These are phyloP conservation scores for Arthroderma sp. DNA, from an alignment of 2,329 filamentous ascomycete species.

Conservation along the genomic window DNA sequence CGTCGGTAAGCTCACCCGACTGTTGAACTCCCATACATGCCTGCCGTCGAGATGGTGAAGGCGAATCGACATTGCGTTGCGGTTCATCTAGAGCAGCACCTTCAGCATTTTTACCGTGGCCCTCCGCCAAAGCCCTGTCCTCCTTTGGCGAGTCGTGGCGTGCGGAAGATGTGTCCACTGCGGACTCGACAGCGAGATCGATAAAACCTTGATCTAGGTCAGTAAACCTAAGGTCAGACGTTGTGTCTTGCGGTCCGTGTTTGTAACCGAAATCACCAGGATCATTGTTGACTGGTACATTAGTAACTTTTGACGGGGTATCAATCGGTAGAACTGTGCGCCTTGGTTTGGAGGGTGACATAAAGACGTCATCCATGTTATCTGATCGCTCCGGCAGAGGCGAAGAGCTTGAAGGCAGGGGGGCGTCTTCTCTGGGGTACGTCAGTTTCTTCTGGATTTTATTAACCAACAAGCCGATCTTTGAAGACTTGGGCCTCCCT, in stretches of 20 bases:
- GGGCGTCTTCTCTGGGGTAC: constrained; percentile 18
- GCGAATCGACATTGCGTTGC: too few species aligned
- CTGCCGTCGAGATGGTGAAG: too few species aligned
- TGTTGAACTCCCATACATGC: too few species aligned
- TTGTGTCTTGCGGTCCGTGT: too few species aligned
- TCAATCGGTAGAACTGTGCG: constrained; percentile 6
- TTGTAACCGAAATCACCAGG: constrained; percentile 1
- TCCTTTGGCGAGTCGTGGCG: too few species aligned
- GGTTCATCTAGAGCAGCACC: too few species aligned
- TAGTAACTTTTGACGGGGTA: constrained; percentile 16
- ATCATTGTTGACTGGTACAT: not conserved
- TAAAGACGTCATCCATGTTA: constrained; percentile 15
- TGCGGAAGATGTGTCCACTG: too few species aligned
- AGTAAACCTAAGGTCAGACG: too few species aligned
- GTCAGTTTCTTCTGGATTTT: constrained; percentile 45
- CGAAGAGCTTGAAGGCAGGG: constrained; percentile 30
- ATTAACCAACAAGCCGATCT: constrained; percentile 48
- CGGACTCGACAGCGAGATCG: too few species aligned
- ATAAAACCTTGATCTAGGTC: too few species aligned
- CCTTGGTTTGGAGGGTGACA: constrained; percentile 21
- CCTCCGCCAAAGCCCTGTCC: too few species aligned
- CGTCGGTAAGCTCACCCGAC: constrained; percentile 52
- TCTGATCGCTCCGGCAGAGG: constrained; percentile 26
- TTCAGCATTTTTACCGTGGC: too few species aligned
- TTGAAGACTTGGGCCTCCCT: constrained; percentile 28